phyloP scores from a whole-genome alignment of 345 rosid genomes.

The Sisymbrium altissimum region DNA sequence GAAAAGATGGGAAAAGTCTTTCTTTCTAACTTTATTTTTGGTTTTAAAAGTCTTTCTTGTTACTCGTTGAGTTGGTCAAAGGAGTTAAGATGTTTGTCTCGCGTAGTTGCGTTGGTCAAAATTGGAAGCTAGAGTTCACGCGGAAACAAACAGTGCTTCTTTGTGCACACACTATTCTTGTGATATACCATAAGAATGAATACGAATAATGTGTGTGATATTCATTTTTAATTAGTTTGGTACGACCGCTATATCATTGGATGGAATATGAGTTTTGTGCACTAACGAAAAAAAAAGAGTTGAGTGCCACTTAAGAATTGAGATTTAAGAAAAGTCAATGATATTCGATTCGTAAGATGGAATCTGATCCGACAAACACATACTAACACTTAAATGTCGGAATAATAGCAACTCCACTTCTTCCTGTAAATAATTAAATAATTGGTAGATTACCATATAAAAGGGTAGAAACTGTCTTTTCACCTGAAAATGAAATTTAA shows the following conservation, averaged over 20 bases:
- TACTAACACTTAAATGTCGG: conserved; percentile 28
- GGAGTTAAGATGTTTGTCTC: not conserved
- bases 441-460: not conserved
- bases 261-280: conserved; percentile 27
- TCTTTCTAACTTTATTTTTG: not conserved
- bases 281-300: not conserved
- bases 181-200: not conserved
- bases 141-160: conserved; percentile 12
- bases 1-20: not conserved
- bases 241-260: not conserved
- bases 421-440: not conserved
- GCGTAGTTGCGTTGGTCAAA: not conserved
- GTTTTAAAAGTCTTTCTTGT: not conserved
- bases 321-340: conserved; percentile 25
- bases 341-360: conserved; percentile 25
- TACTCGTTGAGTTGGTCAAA: conserved; percentile 20
- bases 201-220: not conserved
- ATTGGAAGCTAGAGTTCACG: conserved; percentile 30
- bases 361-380: conserved; percentile 36
- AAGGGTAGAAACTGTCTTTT: not conserved
- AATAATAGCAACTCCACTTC: conserved; percentile 30
- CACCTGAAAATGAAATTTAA: not conserved
- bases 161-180: not conserved
- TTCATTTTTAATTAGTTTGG: not conserved
- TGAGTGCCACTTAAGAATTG: conserved; percentile 1